Conservation (phyloP, 305 asterid genomes). For the Fraxinus sp. region DNA sequence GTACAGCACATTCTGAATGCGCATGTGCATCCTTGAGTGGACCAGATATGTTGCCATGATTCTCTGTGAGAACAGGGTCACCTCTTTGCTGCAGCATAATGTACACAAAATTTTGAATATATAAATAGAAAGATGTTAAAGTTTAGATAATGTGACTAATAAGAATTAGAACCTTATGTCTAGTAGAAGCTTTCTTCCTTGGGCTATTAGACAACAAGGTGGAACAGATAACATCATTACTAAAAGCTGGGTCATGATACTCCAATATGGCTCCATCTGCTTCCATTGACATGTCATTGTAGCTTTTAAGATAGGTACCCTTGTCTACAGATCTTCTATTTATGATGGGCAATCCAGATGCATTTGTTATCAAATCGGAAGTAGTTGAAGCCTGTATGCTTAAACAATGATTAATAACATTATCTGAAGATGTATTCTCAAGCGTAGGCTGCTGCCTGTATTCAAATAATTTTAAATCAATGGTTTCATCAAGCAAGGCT, state of each 20-base stretch:
- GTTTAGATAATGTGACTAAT: background rate
- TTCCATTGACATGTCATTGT: constrained; percentile 30
- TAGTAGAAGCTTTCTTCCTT: constrained; percentile 21
- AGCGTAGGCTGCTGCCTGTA: constrained; percentile 30
- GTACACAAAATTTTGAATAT: constrained; percentile 12
- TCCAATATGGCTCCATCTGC: constrained; percentile 37
- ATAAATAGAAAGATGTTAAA: constrained; percentile 3
- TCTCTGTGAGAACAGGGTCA: constrained; percentile 27
- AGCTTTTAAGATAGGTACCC: constrained; percentile 31
- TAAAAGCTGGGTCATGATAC: constrained; percentile 37
- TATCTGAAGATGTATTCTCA: constrained; percentile 33
- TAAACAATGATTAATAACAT: constrained; percentile 25
- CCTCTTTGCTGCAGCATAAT: constrained; percentile 48
- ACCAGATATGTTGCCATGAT: constrained; percentile 24
- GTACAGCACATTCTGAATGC: constrained; percentile 30
- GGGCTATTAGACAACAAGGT: constrained; percentile 21
- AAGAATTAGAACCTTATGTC: constrained; percentile 37
- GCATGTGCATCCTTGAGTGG: constrained; percentile 29
- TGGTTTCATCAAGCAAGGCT: constrained; percentile 32
- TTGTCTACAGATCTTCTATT: constrained; percentile 37
- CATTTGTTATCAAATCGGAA: constrained; percentile 24
- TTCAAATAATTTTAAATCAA: constrained; percentile 21
- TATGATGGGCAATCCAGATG: constrained; percentile 32
- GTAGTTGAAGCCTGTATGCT: constrained; percentile 25
- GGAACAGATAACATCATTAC: constrained; percentile 33